Conservation (phyloP, 352 stramenopile genomes). For the Phytophthora rubi region DNA sequence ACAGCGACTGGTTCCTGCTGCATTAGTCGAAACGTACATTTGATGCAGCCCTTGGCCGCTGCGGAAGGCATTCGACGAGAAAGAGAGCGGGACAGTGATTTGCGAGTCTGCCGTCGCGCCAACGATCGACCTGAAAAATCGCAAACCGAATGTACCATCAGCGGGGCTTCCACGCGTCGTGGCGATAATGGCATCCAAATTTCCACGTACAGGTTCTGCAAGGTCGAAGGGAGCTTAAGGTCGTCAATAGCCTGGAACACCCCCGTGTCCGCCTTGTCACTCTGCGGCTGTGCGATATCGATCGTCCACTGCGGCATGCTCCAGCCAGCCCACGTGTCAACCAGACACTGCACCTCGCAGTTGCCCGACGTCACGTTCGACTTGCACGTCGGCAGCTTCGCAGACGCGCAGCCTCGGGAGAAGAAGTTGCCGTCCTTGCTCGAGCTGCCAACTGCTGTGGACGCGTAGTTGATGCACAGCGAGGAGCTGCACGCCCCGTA, state of each 20-base stretch:
- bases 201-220: constrained; percentile 64
- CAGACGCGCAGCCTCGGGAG: constrained; percentile 60
- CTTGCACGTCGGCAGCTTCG: constrained; percentile 59
- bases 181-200: neutral
- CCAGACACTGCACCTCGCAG: constrained; percentile 76
- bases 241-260: constrained; percentile 66
- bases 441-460: constrained; percentile 24
- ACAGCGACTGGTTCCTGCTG: too few relatives aligned
- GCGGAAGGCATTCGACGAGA: constrained; percentile 56
- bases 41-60: constrained; percentile 51
- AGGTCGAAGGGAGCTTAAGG: constrained; percentile 51
- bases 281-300: constrained; percentile 65
- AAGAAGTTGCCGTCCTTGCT: constrained; percentile 63
- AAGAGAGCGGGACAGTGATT: constrained; percentile 62
- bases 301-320: constrained; percentile 55
- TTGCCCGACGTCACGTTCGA: constrained; percentile 43
- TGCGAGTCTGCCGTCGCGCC: constrained; percentile 58
- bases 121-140: constrained; percentile 55
- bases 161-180: neutral
- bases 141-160: constrained; percentile 19
- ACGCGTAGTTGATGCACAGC: constrained; percentile 74
- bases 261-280: constrained; percentile 64
- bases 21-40: constrained; percentile 40
- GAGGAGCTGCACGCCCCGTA: constrained; percentile 54
- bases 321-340: constrained; percentile 36